Evolutionary conservation across 2,329 filamentous ascomycete species (phyloP), one percentile per base, ranked within the genome.

Genomic region (Pezicula neosporulosa): DNA sequence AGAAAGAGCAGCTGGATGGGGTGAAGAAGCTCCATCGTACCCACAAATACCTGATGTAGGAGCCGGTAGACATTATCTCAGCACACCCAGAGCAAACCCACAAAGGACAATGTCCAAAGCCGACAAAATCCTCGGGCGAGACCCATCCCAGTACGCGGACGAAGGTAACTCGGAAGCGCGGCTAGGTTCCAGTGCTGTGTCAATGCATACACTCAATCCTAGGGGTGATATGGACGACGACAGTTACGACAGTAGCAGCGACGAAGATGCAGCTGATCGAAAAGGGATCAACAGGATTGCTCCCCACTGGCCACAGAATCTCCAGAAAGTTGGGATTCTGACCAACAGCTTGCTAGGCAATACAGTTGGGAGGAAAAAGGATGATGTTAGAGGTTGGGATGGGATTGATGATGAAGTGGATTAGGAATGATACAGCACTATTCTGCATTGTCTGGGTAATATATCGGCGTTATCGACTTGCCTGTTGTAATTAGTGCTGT

Each of bases 1-100:
- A 50, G 87, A 90, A 67, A 71, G 79, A 16, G 80, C 76, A 27
- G 85, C 86, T 13, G 86, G 86, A 33, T 89, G 86, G 85, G 86
- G 86, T 33, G 52, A 54, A 18, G 56, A 58, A 15, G 41, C 51
- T n/a, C 38, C 56, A 16, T 54, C 55, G 28, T 36, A 47, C 15
- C 7, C 56, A 13, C 55, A 58, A 27, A 47, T 48, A 6, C 51
- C 39, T 18, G 28, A 44, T 24, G 48, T 44, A 44, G 64, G 63
- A 38, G 64, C 62, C 28, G 63, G 54, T 10, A 56, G 62, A 52
- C 63, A 66, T 56, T 66, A 66, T 50, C 56, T 62, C 16, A 52
- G 33, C 28, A 47, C 60, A 4, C 58, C 30, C 4, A 10, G 59
- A 49, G 57, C 63, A 3, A 60, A 21, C n/a, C 27, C 35, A 13